phyloP scores from a whole-genome alignment of 2,329 filamentous ascomycete species.

The Chaetomium sp. region DNA sequence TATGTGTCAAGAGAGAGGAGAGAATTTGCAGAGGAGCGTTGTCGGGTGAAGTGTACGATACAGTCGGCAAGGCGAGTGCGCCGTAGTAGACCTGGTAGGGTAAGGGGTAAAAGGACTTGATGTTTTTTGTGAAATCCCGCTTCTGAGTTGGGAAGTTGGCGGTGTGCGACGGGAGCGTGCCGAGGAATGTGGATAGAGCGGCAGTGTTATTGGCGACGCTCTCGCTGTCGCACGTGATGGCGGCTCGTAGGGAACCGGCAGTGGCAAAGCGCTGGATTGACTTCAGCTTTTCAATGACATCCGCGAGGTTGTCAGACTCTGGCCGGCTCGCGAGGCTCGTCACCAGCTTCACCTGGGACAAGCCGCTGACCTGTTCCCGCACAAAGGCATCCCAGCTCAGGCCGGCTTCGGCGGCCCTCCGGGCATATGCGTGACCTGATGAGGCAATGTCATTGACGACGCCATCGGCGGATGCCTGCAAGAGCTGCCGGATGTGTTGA shows the following conservation, averaged over 20 bases:
- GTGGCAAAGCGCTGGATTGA: conserved; percentile 75
- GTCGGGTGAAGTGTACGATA: conserved; percentile 69
- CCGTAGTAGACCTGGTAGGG: conserved; percentile 98
- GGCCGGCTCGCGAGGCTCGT: conserved; percentile 69
- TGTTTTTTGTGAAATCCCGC: conserved; percentile 38
- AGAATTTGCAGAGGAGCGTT: conserved; percentile 82
- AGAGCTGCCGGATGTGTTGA: conserved; percentile 73
- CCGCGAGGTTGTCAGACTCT: conserved; percentile 61
- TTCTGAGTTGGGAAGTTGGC: conserved; percentile 33
- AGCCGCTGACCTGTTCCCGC: conserved; percentile 79
- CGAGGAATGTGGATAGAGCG: conserved; percentile 65
- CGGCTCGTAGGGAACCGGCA: conserved; percentile 62
- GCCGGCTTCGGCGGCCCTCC: conserved; percentile 74
- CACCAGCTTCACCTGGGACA: conserved; percentile 82
- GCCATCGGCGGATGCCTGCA: conserved; percentile 81
- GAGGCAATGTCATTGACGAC: conserved; percentile 89
- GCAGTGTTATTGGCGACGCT: conserved; percentile 63
- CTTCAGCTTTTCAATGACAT: conserved; percentile 78
- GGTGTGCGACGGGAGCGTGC: conserved; percentile 44
- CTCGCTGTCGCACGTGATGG: conserved; percentile 78
- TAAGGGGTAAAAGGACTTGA: conserved; percentile 83
- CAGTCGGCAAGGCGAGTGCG: conserved; percentile 71
- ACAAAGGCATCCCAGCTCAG: conserved; percentile 66
- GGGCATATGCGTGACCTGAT: conserved; percentile 80
- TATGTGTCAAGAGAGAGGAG: conserved; percentile 88